Evolutionary conservation across 2,329 filamentous ascomycete species (phyloP).

Genomic region (Colletotrichum australisinense): DNA sequence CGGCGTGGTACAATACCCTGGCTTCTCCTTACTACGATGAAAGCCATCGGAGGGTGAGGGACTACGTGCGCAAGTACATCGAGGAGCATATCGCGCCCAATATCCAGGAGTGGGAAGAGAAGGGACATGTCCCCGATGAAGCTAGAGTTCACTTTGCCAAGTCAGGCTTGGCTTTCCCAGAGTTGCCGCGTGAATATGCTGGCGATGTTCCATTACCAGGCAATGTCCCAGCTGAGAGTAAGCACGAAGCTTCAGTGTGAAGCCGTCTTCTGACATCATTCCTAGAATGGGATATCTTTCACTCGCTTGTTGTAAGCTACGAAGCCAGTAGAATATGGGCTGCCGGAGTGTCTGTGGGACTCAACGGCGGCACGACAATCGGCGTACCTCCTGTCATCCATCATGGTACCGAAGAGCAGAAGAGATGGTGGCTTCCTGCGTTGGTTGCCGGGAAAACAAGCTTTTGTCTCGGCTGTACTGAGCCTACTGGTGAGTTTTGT

Average conservation of each 20-base stretch:
- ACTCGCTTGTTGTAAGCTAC: constrained; percentile 65
- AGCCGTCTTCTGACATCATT: constrained; percentile 49
- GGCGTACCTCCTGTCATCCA: constrained; percentile 72
- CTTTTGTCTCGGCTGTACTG: constrained; percentile 74
- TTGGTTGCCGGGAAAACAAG: constrained; percentile 67
- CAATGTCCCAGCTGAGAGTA: not conserved
- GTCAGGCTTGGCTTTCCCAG: constrained; percentile 50
- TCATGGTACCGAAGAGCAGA: constrained; percentile 70
- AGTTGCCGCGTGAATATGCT: constrained; percentile 48
- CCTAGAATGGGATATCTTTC: constrained; percentile 66
- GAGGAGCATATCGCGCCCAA: constrained; percentile 67
- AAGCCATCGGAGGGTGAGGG: constrained; percentile 67
- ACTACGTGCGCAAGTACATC: constrained; percentile 67
- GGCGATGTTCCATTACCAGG: not conserved
- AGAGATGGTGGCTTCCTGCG: constrained; percentile 67
- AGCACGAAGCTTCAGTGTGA: not conserved
- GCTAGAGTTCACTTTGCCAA: constrained; percentile 50
- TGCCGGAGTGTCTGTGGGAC: constrained; percentile 66
- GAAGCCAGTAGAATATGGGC: constrained; percentile 63
- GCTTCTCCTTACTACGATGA: constrained; percentile 70
- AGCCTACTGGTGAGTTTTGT: constrained; percentile 64
- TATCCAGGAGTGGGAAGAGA: constrained; percentile 73
- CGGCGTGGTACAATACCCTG: constrained; percentile 42
- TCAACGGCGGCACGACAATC: constrained; percentile 70
- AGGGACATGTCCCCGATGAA: constrained; percentile 59